Base-by-base conservation (phyloP, 2,329 filamentous ascomycete genomes). In the Laburnicola sp. region DNA sequence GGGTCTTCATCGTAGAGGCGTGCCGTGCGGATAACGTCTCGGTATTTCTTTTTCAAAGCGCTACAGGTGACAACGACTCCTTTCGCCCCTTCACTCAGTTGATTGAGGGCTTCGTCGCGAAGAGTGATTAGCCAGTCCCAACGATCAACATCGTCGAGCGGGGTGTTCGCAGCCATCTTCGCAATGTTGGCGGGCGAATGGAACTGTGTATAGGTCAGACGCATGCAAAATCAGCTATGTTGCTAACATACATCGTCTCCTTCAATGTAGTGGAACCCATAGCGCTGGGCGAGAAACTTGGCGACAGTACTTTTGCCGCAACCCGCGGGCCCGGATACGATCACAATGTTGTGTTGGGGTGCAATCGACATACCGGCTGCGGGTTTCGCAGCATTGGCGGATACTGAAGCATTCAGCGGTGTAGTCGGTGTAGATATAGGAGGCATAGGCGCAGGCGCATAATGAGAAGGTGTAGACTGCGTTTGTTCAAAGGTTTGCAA, bases 11-110 rank as follows among this genome's bases (percentile, higher is more conserved):
- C 72, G 59, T 78, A 75, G 59, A 78, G 74, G 5, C 73, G 64
- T n/a, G 77, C 78, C 16, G 76, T 70, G 11, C 78, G 76, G 49
- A 80, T 75, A 46, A 79, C 76, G 59, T 99, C 94, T 63, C 94
- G 87, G 79, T 99, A 99, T 76, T 96, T 97, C 72, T 89, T 89
- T 81, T 97, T 97, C 47, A 99, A 82, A 1, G 93, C 94, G 9
- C 91, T 96, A 81, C 94, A 99, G 46, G 94, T 96, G 54, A 99
- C 83, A 43, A 99, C 89, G n/a, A 97, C 94, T 42, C 91, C 77
- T 26, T 70, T 63, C 26, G 70, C 60, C 6, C 72, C 70, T 2
- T 66, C 39, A 41, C 66, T 62, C 39, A 76, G 58, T 4, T 71
- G 60, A 16, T 53, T 57, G 53, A 79, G 62, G 3, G 76, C 72